These are phyloP conservation scores for Auricularia heimuer DNA, from an alignment of 768 basidiomycete genomes.

Conservation along the genomic window DNA sequence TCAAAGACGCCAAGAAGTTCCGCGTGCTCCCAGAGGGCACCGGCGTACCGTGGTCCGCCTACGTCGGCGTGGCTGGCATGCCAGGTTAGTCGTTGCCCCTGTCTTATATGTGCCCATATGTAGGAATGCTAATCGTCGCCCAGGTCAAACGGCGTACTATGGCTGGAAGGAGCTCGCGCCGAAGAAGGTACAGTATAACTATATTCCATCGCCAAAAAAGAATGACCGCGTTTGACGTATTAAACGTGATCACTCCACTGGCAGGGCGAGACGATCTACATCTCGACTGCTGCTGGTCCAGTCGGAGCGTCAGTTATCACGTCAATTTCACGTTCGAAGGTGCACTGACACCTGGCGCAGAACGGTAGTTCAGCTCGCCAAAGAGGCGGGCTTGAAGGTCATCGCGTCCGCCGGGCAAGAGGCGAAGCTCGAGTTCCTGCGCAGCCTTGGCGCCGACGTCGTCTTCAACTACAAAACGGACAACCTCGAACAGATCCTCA, in stretches of 20 bases:
- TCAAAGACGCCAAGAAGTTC: conserved; percentile 11
- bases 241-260: not conserved
- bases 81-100: conserved; percentile 9
- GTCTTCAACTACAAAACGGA: conserved; percentile 28
- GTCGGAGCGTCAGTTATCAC: conserved; percentile 47
- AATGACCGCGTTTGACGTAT: too few relatives aligned
- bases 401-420: conserved; percentile 33
- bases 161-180: conserved; percentile 34
- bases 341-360: not conserved
- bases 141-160: conserved; percentile 25
- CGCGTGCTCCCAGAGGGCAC: conserved; percentile 30
- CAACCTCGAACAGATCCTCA: conserved; percentile 21
- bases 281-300: conserved; percentile 37
- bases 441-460: conserved; percentile 25
- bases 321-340: not conserved
- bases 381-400: conserved; percentile 30
- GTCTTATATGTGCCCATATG: not conserved
- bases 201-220: not conserved
- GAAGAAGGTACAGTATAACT: conserved; percentile 26
- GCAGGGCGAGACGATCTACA: conserved; percentile 41
- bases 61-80: conserved; percentile 43
- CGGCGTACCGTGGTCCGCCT: conserved; percentile 38
- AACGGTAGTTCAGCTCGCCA: conserved; percentile 29
- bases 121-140: not conserved
- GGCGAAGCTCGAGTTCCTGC: conserved; percentile 30